Base-by-base conservation (phyloP, 2,329 filamentous ascomycete species). In the Sporothrix globosa region DNA sequence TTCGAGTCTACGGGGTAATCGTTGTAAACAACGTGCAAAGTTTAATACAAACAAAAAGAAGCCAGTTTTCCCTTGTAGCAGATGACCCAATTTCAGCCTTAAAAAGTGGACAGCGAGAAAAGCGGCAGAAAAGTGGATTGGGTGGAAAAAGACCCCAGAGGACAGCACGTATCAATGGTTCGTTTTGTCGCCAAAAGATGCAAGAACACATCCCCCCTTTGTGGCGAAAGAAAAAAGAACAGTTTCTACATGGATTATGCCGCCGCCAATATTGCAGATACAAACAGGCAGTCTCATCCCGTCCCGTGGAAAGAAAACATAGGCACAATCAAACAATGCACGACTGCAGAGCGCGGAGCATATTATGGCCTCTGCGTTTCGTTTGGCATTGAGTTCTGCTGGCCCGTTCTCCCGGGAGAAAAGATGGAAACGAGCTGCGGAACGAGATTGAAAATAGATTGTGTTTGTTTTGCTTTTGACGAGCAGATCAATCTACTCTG, bases 71-170 rank as follows among this genome's bases (percentile, higher is more conserved):
- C 21, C 27, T 67, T 67, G 19, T 21, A 67, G 63, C 53, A 67
- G 30, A 67, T 53, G 21, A 30, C 9, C 63, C 63, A 53, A 67
- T 67, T 53, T 53, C 63, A 67, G 63, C 63, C 61, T 66, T 66
- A 66, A 66, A 66, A 66, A 34, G 46, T 52, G 61, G 61, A 6
- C 21, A 34, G 7, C 9, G 24, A 7, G 39, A 19, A 7, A 48
- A 27, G 17, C n/a, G 11, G 24, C 53, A 56, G 27, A 2, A 14
- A 34, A 56, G 30, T 34, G 53, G 53, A 60, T 41, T 60, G 39
- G 58, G 39, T 39, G 39, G 44, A n/a, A 56, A 34, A 56, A 34
- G 11, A 46, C n/a, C 41, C 10, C 41, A 44, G 41, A 44, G 6
- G 41, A 61, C 34, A 44, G 58, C 58, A 61, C 58, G 58, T 44